Base-by-base conservation (phyloP, 495 filamentous ascomycete genomes). In the Aspergillus kassunensis region DNA sequence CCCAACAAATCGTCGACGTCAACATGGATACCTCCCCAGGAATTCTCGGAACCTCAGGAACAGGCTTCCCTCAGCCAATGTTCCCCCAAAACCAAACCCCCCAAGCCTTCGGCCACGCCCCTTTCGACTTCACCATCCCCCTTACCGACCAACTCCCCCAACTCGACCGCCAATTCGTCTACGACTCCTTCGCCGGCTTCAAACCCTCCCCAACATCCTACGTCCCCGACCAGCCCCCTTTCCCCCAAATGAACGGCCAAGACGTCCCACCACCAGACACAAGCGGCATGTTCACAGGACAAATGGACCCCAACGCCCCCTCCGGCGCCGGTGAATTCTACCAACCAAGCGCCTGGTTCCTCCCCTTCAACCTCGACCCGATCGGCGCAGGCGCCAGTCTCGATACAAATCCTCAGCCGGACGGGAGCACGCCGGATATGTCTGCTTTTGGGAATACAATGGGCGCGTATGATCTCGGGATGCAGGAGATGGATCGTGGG, bases 361-460 rank as follows among this genome's bases (percentile, higher is more conserved):
- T 95, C 73, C 91, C 91, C 2, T 97, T 96, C 71, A 97, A 96
- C 60, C 81, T 92, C 70, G 87, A 90, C 55, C 89, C 88, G 4
- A 48, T 72, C 27, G 62, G 64, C 31, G 55, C 54, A 13, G 58
- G 54, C 15, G 57, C 54, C 59, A 53, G 36, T 35, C 44, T 66
- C 11, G 51, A 61, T 39, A 36, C 56, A 36, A 13, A 31, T 15
- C 37, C 58, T 19, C 56, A 42, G 27, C 57, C 44, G 33, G 47
- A 33, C 19, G 44, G 19, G n/a, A 50, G 40, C 16, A 47, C 56
- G 2, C 46, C 57, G 7, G 64, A 63, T 34, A 56, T 70, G 36
- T 50, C 60, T 6, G 56, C 49, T 19, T 67, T 68, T 31, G 58
- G 60, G 11, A 53, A 55, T 12, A 35, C 66, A 1, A 55, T 73